Conservation (phyloP, 164 flowering plant genomes). For the Liquidambar formosana region DNA sequence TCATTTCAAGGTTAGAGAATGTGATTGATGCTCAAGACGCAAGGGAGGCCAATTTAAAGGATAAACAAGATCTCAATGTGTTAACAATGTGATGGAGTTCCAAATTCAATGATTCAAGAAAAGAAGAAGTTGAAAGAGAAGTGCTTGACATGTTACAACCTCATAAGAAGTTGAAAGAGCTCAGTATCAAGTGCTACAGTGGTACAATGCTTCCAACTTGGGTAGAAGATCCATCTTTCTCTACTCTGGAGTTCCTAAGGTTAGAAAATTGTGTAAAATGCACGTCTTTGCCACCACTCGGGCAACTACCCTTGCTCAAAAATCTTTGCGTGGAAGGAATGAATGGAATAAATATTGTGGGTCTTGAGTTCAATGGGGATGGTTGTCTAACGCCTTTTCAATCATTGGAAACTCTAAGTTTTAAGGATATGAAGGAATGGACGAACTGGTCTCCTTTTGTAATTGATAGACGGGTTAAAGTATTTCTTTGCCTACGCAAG, state of each 20-base stretch:
- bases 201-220: conserved; percentile 20
- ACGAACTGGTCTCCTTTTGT: conserved; percentile 3
- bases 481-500: conserved; percentile 9
- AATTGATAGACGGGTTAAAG: background rate
- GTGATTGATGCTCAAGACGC: conserved; percentile 15
- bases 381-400: conserved; percentile 8
- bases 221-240: conserved; percentile 10
- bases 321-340: background rate
- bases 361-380: background rate
- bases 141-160: conserved; percentile 13
- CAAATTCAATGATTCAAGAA: background rate
- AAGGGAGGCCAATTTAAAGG: conserved; percentile 9
- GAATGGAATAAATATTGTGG: background rate
- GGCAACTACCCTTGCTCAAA: conserved; percentile 18
- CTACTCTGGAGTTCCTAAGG: background rate
- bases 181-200: conserved; percentile 2
- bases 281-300: conserved; percentile 16
- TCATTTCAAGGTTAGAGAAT: conserved; percentile 15
- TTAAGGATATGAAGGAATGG: conserved; percentile 3
- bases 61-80: conserved; percentile 8
- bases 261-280: conserved; percentile 7
- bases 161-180: conserved; percentile 4
- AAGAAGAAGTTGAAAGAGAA: background rate
- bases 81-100: conserved; percentile 13
- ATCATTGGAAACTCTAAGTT: conserved; percentile 12